Base-by-base conservation (phyloP, 2,329 filamentous ascomycete species). In the Magnaporthales sp. region DNA sequence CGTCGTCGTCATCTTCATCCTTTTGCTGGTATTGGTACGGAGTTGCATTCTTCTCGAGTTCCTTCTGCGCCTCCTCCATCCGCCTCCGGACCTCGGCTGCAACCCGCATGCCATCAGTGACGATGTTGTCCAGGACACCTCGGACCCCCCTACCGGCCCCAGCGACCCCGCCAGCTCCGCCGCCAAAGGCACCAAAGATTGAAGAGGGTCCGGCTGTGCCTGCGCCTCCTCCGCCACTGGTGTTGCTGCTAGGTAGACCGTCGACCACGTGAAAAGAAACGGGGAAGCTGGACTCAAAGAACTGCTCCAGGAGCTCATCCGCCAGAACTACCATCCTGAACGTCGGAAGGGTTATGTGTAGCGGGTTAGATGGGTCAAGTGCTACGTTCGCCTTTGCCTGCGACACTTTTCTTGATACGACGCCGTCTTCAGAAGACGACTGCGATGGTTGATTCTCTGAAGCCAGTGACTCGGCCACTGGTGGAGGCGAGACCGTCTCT, bases 281-380 rank as follows among this genome's bases (percentile, higher is more conserved):
- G 0, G 94, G 92, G 79, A 98, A 97, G 56, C 93, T 96, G 0
- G 92, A 91, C 79, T 99, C 95, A 75, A 99, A 99, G 79, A 99
- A 99, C 71, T 96, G 91, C 74, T 99, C 94, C 6, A 99, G 86
- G 0, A 96, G 85, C 76, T 99, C 95, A 74, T 99, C 95, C 60
- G 95, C 95, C 8, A 99, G 86, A 10, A 99, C 91, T 3, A 99
- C 93, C 95, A 99, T 99, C 70, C 95, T 90, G 84, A 99, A 99
- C 0, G 95, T 99, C 0, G 95, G 95, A 1, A 99, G 84, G 0
- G 95, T 98, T 74, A 99, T 97, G 75, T 97, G 91, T 0, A 99
- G 84, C 7, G 95, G 95, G 70, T 96, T 94, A 29, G 92, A 89
- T 2, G 95, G 95, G 75, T 99, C 93, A 4, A 99, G 85, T 0